phyloP scores from a whole-genome alignment of 2,329 filamentous ascomycete genomes.

The Nigrospora sphaerica region DNA sequence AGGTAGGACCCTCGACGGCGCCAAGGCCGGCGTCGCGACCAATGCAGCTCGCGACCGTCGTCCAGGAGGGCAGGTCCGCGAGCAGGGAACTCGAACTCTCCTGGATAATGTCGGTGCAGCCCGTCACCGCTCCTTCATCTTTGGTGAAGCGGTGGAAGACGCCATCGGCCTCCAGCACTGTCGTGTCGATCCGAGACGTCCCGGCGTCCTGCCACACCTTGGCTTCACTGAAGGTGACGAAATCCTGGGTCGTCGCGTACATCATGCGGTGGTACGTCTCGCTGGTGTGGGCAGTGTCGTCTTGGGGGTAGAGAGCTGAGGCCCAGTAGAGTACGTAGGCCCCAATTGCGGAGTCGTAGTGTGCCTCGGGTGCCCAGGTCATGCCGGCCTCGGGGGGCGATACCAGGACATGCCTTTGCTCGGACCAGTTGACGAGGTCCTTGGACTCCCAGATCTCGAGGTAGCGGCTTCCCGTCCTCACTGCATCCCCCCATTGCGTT shows the following conservation, averaged over 20 bases:
- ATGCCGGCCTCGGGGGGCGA: conserved; percentile 42
- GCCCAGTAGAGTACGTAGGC: conserved; percentile 41
- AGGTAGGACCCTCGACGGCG: conserved; percentile 43
- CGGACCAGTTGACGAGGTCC: conserved; percentile 43
- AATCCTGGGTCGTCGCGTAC: conserved; percentile 42
- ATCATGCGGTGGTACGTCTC: conserved; percentile 45
- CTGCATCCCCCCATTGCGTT: conserved; percentile 41
- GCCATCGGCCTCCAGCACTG: conserved; percentile 33
- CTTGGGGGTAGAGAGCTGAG: conserved; percentile 33
- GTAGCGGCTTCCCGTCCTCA: conserved; percentile 39
- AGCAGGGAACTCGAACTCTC: conserved; percentile 36
- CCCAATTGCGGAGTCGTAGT: conserved; percentile 35
- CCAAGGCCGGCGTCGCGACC: conserved; percentile 39
- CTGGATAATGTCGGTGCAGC: conserved; percentile 47
- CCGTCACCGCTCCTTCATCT: conserved; percentile 42
- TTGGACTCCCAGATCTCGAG: conserved; percentile 46
- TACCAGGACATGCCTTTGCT: conserved; percentile 40
- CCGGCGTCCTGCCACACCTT: conserved; percentile 44
- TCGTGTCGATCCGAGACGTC: conserved; percentile 44
- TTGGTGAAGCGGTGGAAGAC: conserved; percentile 48
- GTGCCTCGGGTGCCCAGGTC: conserved; percentile 47
- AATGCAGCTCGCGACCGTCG: conserved; percentile 37
- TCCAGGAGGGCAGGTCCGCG: conserved; percentile 34
- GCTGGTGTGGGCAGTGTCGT: conserved; percentile 32
- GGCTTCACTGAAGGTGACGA: conserved; percentile 39